Conservation (phyloP, 139 green algal genomes). For the Trebouxia sp. region DNA sequence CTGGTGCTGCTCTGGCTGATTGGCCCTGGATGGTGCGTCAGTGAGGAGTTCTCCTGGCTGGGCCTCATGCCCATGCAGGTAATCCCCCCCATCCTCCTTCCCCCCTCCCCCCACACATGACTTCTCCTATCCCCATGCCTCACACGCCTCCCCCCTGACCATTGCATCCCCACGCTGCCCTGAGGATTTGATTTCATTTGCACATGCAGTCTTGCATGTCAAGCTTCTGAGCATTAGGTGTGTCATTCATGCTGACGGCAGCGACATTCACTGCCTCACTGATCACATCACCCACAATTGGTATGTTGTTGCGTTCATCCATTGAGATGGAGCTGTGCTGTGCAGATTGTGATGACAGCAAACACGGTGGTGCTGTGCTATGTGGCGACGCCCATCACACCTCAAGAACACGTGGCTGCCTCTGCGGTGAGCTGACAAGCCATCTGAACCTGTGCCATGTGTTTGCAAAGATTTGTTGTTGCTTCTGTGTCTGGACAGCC, state of each 20-base stretch:
- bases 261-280: too few relatives aligned
- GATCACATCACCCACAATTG: background rate
- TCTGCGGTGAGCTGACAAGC: background rate
- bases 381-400: background rate
- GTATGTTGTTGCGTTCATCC: background rate
- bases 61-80: constrained; percentile 28
- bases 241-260: too few relatives aligned
- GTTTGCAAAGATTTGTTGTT: too few relatives aligned
- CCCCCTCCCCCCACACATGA: too few relatives aligned
- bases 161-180: too few relatives aligned
- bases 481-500: too few relatives aligned
- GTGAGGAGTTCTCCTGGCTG: background rate
- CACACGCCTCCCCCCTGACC: too few relatives aligned
- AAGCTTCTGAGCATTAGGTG: too few relatives aligned
- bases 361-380: background rate
- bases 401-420: background rate
- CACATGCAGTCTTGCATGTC: too few relatives aligned
- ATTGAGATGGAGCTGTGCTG: background rate
- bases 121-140: too few relatives aligned
- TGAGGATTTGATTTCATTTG: too few relatives aligned
- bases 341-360: constrained; percentile 32
- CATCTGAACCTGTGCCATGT: background rate
- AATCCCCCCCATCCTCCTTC: too few relatives aligned
- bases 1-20: constrained; percentile 20
- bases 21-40: background rate